Evolutionary conservation across 768 basidiomycete genomes (phyloP).

Genomic region (Rossbeevera mucosa): DNA sequence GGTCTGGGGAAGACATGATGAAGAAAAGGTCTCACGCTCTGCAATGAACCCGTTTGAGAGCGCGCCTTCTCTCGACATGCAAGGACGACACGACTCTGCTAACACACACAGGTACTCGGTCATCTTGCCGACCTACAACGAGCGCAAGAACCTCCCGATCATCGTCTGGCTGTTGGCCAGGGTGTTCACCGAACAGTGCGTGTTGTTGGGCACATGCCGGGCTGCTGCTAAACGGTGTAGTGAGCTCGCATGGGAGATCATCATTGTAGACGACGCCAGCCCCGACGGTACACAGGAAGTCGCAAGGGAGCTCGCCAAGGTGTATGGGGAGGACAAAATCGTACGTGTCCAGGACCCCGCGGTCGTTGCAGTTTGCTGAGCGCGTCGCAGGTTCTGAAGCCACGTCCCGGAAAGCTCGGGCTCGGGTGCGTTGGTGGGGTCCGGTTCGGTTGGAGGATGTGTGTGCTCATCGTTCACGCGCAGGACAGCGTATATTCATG

Average conservation of each 20-base stretch:
- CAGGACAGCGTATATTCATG: slow-evolving; percentile 91
- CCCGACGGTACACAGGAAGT: slow-evolving; percentile 92
- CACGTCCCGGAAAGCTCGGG: slow-evolving; percentile 86
- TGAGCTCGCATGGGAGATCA: slow-evolving; percentile 78
- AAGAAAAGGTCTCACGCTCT: slow-evolving; percentile 10
- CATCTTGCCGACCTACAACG: slow-evolving; percentile 92
- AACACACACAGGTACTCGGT: slow-evolving; percentile 82
- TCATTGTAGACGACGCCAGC: slow-evolving; percentile 88
- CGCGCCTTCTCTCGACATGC: slow-evolving; percentile 55
- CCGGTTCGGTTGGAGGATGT: not conserved
- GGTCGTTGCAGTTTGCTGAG: slow-evolving; percentile 1
- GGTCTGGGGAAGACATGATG: slow-evolving; percentile 15
- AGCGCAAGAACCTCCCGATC: slow-evolving; percentile 86
- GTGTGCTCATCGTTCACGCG: slow-evolving; percentile 7
- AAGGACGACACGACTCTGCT: slow-evolving; percentile 39
- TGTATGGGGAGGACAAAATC: slow-evolving; percentile 84
- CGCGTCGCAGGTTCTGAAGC: slow-evolving; percentile 62
- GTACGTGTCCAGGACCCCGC: no score
- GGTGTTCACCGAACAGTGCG: slow-evolving; percentile 74
- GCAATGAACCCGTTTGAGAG: slow-evolving; percentile 67
- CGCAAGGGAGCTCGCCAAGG: slow-evolving; percentile 67
- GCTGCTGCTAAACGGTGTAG: slow-evolving; percentile 35
- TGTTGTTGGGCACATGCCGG: slow-evolving; percentile 9
- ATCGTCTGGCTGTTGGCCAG: slow-evolving; percentile 81
- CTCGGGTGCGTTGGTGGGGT: slow-evolving; percentile 58